phyloP scores from a whole-genome alignment of 169 alveolate species.

The Plasmodium coatneyi region DNA sequence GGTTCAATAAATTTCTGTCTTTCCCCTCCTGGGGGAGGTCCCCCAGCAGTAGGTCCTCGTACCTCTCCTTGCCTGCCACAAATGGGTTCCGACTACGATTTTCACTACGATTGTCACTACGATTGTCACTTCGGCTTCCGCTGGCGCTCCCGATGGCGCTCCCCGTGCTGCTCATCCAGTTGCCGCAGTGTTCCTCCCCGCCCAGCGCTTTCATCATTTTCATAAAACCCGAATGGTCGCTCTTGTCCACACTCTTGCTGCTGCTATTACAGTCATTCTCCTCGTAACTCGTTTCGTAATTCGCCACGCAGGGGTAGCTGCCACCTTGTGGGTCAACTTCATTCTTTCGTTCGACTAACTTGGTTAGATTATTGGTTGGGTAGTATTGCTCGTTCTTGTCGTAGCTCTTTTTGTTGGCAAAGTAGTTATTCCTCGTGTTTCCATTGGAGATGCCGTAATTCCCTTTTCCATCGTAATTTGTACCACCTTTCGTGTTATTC shows the following conservation, averaged over 20 bases:
- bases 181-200: not conserved
- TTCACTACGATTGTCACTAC: not conserved
- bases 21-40: not conserved
- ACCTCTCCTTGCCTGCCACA: not conserved
- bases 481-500: constrained; percentile 6
- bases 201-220: not conserved
- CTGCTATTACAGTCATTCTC: not conserved
- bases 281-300: not conserved
- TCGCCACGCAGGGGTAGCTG: not conserved
- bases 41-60: not conserved
- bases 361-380: not conserved
- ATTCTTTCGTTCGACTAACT: not conserved
- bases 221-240: not conserved
- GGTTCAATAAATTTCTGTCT: not conserved
- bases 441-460: not conserved
- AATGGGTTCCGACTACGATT: not conserved
- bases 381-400: not conserved
- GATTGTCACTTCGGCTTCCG: not conserved
- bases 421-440: not conserved
- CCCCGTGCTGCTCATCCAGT: not conserved
- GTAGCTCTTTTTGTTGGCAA: not conserved
- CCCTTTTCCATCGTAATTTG: not conserved
- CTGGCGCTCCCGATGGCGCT: not conserved
- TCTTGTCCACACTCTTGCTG: not conserved
- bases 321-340: not conserved